Base-by-base conservation (phyloP, 2,329 filamentous ascomycete species). In the Fusarium ambrosium region DNA sequence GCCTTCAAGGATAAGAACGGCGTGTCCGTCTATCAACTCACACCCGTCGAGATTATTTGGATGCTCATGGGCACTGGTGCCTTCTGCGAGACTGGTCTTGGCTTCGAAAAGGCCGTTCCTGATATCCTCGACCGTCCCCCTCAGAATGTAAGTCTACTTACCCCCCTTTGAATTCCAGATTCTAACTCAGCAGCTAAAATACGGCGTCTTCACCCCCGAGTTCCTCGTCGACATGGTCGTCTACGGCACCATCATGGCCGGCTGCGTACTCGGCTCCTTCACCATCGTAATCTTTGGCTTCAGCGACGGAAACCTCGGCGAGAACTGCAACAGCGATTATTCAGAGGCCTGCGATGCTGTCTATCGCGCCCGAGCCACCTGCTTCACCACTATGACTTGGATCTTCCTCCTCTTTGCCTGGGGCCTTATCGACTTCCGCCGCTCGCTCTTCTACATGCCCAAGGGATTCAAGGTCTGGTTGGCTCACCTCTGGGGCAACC, bases 41-140 rank as follows among this genome's bases (percentile, higher is more conserved):
- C 91, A 0, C 92, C 92, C 0, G 90, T 94, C 13, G 90, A 94
- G 75, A 93, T 94, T 71, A 86, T 94, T 20, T 94, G 91, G 91
- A 91, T 94, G 79, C 92, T 94, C 77, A 92, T 94, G 88, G 89
- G 93, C 63, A 94, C 92, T 0, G 92, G 90, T 48, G 90, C 89
- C 0, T 87, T 94, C 71, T 91, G 91, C 3, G 92, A 93, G 76
- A 93, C 93, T 85, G 92, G 92, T 48, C 86, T 94, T 4, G 92
- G 92, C 4, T 92, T 93, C 82, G 92, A 94, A 81, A 84, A 87
- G 43, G 92, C 92, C 0, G 89, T 89, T 0, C 88, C 91, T 0
- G 92, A 94, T 79, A 90, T 94, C 72, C 89, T 94, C 81, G 80
- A 86, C 51, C 87, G 92, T 0, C 91, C 91, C 6, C 92, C 92